Base-by-base conservation (phyloP, 2,329 filamentous ascomycete species). In the Knufia fluminis region DNA sequence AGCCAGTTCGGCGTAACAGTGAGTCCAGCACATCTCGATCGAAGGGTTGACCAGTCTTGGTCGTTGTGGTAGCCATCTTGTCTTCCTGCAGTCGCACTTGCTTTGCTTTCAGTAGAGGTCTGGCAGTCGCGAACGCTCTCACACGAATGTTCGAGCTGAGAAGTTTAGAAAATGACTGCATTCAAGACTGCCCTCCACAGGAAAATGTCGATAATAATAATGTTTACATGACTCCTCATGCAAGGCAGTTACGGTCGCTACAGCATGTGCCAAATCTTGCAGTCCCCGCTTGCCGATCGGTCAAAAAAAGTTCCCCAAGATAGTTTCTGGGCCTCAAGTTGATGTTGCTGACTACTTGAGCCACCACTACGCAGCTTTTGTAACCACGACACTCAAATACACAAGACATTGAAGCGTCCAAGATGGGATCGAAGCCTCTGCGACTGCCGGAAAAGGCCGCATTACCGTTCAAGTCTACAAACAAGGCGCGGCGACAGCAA, bases 1-100 rank as follows among this genome's bases (percentile, higher is more conserved):
- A 97, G 71, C 91, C 76, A 68, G 89, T 85, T 58, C 90, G 85
- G 59, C 85, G 82, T 61, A 97, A 82, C 63, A 97, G 79, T 54
- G 82, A 85, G 65, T 97, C 92, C 63, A 97, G 80, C 50, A 79
- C 74, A 52, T 77, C 72, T 63, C 88, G 82, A 70, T 97, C 89
- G 61, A 98, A 83, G 70, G 86, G 82, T 75, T 95, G 83, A 61
- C 91, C 92, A 71, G 85, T 90, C 65, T 88, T 81, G 52, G 89
- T 94, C 58, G 86, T 92, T 50, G 77, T 74, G 52, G 76, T 76
- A 55, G 54, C 53, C 31, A 48, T 36, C 8, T 31, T 36, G 33
- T 42, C 28, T 14, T 33, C 14, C 36, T 20, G 42, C 7, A 32
- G 19, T n/a, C 28, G 48, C n/a, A 32, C 1, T 16, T 20, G 22